A percentile compares a stretch with the other conserved stretches of the same genome.
phyloP scores from a whole-genome alignment of 495 filamentous ascomycete species.

The Choiromyces venosus region DNA sequence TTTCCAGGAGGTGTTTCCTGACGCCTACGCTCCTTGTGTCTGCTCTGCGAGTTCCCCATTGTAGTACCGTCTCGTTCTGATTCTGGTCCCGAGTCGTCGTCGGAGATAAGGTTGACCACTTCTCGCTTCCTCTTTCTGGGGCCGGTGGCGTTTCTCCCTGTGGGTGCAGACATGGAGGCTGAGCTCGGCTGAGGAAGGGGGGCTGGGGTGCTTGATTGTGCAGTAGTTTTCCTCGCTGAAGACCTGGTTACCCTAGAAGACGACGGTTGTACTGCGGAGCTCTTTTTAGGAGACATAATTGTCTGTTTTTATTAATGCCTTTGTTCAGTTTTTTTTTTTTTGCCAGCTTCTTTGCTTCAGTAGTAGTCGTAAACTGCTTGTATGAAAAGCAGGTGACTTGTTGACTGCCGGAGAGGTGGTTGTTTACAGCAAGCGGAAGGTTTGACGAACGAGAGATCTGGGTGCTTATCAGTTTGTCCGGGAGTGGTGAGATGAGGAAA shows the following conservation, averaged over 20 bases:
- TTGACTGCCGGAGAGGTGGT: background rate
- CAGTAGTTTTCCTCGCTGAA: conserved; percentile 21
- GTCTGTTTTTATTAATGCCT: background rate
- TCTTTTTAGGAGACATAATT: conserved; percentile 40
- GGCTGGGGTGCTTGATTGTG: background rate
- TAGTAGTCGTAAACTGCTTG: background rate
- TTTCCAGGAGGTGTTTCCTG: conserved; percentile 26
- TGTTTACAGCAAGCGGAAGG: background rate
- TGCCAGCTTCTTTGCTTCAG: background rate
- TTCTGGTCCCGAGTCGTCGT: conserved; percentile 20
- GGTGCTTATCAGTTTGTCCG: background rate
- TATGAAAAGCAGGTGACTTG: background rate
- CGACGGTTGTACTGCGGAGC: conserved; percentile 6
- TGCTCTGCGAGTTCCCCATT: conserved; percentile 14
- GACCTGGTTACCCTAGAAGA: conserved; percentile 19
- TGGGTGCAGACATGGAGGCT: conserved; percentile 2
- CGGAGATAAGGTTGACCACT: background rate
- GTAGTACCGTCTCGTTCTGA: background rate
- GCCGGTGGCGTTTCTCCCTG: conserved; percentile 8
- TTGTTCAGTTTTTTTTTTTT: background rate
- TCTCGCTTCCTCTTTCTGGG: conserved; percentile 28
- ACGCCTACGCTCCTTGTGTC: conserved; percentile 8
- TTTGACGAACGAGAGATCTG: background rate
- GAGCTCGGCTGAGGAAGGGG: background rate
- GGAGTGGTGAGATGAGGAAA: background rate